These are phyloP conservation scores for Hanseniaspora lachancei DNA, from an alignment of 805 yeast species.

Conservation along the genomic window DNA sequence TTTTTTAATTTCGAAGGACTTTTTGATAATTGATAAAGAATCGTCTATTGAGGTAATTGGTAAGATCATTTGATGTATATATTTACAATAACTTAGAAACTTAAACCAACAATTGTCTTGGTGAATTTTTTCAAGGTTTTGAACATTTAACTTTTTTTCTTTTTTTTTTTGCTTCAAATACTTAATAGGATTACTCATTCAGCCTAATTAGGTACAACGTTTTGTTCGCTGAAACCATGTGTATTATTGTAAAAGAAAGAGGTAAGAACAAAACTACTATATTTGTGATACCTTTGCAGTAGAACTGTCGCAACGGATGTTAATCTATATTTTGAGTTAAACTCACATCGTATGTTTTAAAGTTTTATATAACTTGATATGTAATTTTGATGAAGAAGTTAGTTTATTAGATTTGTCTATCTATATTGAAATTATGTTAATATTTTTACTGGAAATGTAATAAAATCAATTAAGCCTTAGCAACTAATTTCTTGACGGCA, in stretches of 20 bases:
- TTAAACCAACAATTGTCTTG: too few relatives aligned
- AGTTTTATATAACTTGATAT: conserved; percentile 7
- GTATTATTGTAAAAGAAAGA: background rate
- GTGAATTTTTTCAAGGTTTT: too few relatives aligned
- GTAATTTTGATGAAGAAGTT: conserved; percentile 1
- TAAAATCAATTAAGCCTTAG: conserved; percentile 61
- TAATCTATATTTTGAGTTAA: conserved; percentile 5
- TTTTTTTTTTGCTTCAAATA: too few relatives aligned
- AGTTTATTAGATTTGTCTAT: background rate
- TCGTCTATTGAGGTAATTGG: background rate
- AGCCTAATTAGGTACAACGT: too few relatives aligned
- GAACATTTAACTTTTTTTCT: too few relatives aligned
- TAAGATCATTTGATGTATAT: background rate
- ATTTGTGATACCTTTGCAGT: background rate
- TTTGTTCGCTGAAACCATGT: too few relatives aligned
- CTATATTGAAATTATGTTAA: background rate
- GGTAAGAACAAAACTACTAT: background rate
- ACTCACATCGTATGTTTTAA: conserved; percentile 4
- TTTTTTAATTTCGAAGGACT: background rate
- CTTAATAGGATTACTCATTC: too few relatives aligned
- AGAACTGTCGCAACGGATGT: background rate
- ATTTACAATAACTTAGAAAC: too few relatives aligned
- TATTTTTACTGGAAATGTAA: background rate
- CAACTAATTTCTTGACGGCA: conserved; percentile 90
- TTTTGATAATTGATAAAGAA: background rate